A percentile compares a stretch with the other conserved stretches of the same genome.
phyloP scores from a whole-genome alignment of 2,329 filamentous ascomycete genomes.

The Talaromyces islandicus region DNA sequence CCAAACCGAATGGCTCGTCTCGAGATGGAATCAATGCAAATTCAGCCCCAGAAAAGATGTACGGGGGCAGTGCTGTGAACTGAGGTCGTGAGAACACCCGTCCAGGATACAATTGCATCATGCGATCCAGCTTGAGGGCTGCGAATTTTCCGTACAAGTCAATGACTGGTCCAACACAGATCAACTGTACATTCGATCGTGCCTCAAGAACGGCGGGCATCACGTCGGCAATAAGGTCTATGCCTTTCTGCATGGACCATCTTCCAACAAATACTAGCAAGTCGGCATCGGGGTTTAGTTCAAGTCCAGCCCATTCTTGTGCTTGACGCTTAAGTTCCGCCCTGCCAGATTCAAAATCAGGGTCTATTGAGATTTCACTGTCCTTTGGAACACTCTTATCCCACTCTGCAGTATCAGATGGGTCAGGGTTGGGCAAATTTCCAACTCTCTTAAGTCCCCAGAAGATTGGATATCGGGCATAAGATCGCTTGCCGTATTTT shows the following conservation, averaged over 20 bases:
- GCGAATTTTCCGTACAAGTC: slow-evolving; percentile 65
- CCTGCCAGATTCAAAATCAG: slow-evolving; percentile 49
- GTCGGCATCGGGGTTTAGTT: slow-evolving; percentile 56
- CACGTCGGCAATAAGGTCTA: slow-evolving; percentile 63
- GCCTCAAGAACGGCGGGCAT: slow-evolving; percentile 59
- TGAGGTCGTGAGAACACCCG: slow-evolving; percentile 63
- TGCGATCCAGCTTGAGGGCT: slow-evolving; percentile 56
- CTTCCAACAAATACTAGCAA: slow-evolving; percentile 64
- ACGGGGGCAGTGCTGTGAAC: slow-evolving; percentile 61
- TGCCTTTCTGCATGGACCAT: slow-evolving; percentile 64
- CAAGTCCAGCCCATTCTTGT: slow-evolving; percentile 61
- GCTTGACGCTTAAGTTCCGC: slow-evolving; percentile 54
- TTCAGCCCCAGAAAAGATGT: slow-evolving; percentile 62
- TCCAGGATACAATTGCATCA: slow-evolving; percentile 61
- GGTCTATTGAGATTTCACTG: slow-evolving; percentile 47
- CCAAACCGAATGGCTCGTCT: slow-evolving; percentile 64
- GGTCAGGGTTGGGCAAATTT: slow-evolving; percentile 60
- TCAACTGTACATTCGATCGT: slow-evolving; percentile 55
- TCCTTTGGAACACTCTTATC: slow-evolving; percentile 48
- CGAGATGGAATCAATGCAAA: slow-evolving; percentile 63
- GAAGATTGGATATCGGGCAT: slow-evolving; percentile 63
- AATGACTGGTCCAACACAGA: slow-evolving; percentile 60
- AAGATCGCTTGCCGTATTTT: slow-evolving; percentile 63
- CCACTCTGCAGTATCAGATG: slow-evolving; percentile 59
- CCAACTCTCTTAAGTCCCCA: slow-evolving; percentile 61